A percentile compares a stretch with the other conserved stretches of the same genome.
Evolutionary conservation across 148 eudicot genomes (phyloP).

Genomic region (Polygonum maritimum): DNA sequence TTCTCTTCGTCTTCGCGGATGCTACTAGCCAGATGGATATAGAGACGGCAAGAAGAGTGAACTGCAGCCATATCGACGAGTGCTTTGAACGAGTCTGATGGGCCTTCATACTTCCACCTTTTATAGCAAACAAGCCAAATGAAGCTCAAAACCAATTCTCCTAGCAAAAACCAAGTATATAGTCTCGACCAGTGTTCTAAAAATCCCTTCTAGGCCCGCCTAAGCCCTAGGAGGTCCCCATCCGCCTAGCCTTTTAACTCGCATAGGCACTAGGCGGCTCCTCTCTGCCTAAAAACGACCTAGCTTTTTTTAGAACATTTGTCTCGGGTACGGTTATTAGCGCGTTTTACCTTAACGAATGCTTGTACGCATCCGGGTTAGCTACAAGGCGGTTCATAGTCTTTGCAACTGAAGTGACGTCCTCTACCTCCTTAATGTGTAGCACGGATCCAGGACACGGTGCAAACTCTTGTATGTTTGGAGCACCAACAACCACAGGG

Average conservation of each 20-base stretch:
- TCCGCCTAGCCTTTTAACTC: too few species aligned
- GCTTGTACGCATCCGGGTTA: slow-evolving; percentile 66
- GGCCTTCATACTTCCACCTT: slow-evolving; percentile 92
- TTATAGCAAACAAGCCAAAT: slow-evolving; percentile 6
- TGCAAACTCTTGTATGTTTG: slow-evolving; percentile 87
- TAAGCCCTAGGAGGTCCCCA: too few species aligned
- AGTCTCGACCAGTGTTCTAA: neutral
- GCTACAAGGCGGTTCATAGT: slow-evolving; percentile 70
- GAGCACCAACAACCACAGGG: slow-evolving; percentile 94
- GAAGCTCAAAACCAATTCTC: neutral
- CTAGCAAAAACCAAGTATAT: neutral
- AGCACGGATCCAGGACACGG: slow-evolving; percentile 62
- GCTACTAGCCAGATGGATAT: slow-evolving; percentile 68
- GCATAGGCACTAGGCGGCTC: too few species aligned
- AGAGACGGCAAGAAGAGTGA: slow-evolving; percentile 92
- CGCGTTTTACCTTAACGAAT: slow-evolving; percentile 66
- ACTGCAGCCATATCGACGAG: slow-evolving; percentile 96
- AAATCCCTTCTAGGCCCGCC: too few species aligned
- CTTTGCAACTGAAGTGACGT: slow-evolving; percentile 60
- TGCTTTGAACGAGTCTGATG: slow-evolving; percentile 91
- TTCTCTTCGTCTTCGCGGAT: slow-evolving; percentile 62
- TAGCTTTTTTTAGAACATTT: too few species aligned
- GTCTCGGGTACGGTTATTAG: too few species aligned
- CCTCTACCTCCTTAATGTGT: slow-evolving; percentile 68
- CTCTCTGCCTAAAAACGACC: too few species aligned